These are phyloP conservation scores for Aspergillus niger DNA, from an alignment of 2,329 filamentous ascomycete genomes.

Conservation along the genomic window DNA sequence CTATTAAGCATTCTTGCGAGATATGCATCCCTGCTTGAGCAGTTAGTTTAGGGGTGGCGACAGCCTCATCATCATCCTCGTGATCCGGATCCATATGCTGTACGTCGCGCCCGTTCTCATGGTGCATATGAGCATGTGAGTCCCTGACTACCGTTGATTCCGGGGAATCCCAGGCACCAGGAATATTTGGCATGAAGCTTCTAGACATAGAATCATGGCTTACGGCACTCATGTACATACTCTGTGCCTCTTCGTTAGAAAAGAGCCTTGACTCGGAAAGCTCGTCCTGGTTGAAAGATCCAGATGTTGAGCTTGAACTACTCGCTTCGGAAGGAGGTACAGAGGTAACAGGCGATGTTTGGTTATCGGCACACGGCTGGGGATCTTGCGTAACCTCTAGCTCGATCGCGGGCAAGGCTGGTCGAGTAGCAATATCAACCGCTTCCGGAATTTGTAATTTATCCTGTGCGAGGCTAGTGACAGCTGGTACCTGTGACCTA, in stretches of 20 bases:
- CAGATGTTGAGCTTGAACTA: slow-evolving; percentile 26
- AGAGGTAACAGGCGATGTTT: slow-evolving; percentile 14
- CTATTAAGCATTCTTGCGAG: slow-evolving; percentile 12
- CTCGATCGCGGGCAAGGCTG: slow-evolving; percentile 5
- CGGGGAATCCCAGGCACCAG: slow-evolving; percentile 46
- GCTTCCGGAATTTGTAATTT: not conserved
- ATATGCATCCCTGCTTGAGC: slow-evolving; percentile 20
- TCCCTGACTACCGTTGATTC: slow-evolving; percentile 20
- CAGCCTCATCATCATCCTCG: slow-evolving; percentile 20
- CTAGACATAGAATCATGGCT: slow-evolving; percentile 42
- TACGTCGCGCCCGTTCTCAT: slow-evolving; percentile 2
- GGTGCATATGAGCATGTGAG: slow-evolving; percentile 1
- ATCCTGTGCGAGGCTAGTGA: not conserved
- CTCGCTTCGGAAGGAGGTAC: slow-evolving; percentile 27
- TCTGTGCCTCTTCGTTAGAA: slow-evolving; percentile 53
- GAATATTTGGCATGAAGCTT: slow-evolving; percentile 39
- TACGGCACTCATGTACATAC: slow-evolving; percentile 59
- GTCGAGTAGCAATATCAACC: not conserved
- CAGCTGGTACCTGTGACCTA: not conserved
- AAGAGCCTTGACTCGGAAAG: slow-evolving; percentile 52
- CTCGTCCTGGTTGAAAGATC: slow-evolving; percentile 33
- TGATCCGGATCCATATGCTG: not conserved
- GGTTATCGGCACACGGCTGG: not conserved
- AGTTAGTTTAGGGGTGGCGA: slow-evolving; percentile 34
- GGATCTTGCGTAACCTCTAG: slow-evolving; percentile 1